These are phyloP conservation scores for Mycena maculata DNA, from an alignment of 768 basidiomycete genomes.

Conservation along the genomic window DNA sequence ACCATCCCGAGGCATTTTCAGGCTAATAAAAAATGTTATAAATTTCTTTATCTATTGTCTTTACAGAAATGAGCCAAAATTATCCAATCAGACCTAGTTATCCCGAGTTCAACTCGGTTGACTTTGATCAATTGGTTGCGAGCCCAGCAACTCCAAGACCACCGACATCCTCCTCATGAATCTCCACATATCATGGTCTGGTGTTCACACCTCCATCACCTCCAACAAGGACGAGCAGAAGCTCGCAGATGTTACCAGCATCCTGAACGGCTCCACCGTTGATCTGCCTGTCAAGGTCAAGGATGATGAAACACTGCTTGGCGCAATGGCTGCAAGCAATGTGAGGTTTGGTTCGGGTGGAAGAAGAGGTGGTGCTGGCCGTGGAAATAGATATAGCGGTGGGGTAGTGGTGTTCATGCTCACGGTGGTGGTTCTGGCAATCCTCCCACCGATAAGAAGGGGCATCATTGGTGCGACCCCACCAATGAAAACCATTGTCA, in stretches of 20 bases:
- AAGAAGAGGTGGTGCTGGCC: slow-evolving; percentile 14
- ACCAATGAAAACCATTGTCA: no score
- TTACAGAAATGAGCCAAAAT: no score
- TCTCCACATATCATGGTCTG: slow-evolving; percentile 24
- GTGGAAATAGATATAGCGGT: no score
- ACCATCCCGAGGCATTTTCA: no score
- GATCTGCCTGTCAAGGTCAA: slow-evolving; percentile 6
- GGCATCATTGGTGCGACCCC: slow-evolving; percentile 26
- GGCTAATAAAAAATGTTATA: no score
- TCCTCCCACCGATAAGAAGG: slow-evolving; percentile 3
- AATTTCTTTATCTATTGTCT: no score
- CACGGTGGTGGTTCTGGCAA: not conserved
- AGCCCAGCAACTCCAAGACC: slow-evolving; percentile 15
- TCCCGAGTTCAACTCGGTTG: no score
- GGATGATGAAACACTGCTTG: not conserved
- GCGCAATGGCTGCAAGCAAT: not conserved
- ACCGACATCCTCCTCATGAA: slow-evolving; percentile 29
- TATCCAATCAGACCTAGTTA: no score
- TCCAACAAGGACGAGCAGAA: no score
- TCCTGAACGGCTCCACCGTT: slow-evolving; percentile 9
- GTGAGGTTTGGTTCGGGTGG: slow-evolving; percentile 19
- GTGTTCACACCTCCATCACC: not conserved
- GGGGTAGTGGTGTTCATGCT: not conserved
- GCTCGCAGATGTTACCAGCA: no score
- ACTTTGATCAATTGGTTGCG: no score